Base-by-base conservation (phyloP, 768 basidiomycete species). In the Leccinellum rugosiceps region DNA sequence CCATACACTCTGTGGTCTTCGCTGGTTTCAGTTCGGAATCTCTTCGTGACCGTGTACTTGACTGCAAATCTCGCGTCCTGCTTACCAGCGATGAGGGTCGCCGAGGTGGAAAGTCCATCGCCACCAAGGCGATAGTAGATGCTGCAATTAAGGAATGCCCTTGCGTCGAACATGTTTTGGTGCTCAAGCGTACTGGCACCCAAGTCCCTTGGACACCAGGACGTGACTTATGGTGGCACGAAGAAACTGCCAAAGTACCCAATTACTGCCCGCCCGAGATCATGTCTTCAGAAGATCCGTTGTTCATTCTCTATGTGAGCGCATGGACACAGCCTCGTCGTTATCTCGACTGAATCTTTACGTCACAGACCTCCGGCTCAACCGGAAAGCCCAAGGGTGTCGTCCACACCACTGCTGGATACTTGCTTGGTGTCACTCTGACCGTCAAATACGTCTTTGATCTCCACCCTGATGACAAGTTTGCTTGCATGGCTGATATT, bases 401-500 rank as follows among this genome's bases (percentile, higher is more conserved):
- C 56, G 93, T 98, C 19, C 90, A 93, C 70, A 90, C 89, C 50
- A 92, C 90, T 9, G 90, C 75, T 11, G 90, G 90, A 28, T 99
- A 98, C 77, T 85, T 96, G 57, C 90, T 98, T 53, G 85, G 95
- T 64, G 94, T 92, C 0, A 85, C 92, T 1, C 69, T 98, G 58
- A 95, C 96, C 25, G 85, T 97, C 73, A 97, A 98, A 77, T 98
- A 96, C 72, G 92, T 97, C 60, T 99, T 98, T 69, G 96, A 99
- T 71, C 84, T 98, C 21, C 96, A 99, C 73, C 86, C 89, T n/a
- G 94, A 91, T 58, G 96, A 98, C 77, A 86, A 82, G 63, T 98
- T 95, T 72, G 97, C 88, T 1, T 98, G 96, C 79, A 94, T 98
- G 95, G 96, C 96, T 56, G 96, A 99, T 69, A 82, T 99, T 52